Conservation (phyloP, 768 basidiomycete genomes). For the Lepiota brunneoincarnata region DNA sequence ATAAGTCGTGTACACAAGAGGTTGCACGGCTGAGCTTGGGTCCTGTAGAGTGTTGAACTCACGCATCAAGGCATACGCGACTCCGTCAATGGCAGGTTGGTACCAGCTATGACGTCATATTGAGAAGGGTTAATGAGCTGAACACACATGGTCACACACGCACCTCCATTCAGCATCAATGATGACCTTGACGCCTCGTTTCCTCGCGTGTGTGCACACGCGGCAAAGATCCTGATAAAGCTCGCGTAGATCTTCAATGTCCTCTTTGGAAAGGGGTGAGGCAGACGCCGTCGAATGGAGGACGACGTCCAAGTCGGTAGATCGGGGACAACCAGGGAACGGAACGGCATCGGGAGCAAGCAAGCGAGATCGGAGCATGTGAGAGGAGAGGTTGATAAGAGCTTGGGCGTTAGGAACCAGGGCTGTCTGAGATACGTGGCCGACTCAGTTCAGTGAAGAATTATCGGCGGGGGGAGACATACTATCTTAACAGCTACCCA, state of each 20-base stretch:
- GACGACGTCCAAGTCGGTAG: constrained; percentile 56
- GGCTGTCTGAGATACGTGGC: constrained; percentile 48
- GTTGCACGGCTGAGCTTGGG: constrained; percentile 33
- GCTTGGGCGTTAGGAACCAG: constrained; percentile 62
- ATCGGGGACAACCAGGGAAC: constrained; percentile 68
- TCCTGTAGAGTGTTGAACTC: constrained; percentile 61
- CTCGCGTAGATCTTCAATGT: constrained; percentile 57
- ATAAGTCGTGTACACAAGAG: constrained; percentile 81
- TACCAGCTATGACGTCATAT: constrained; percentile 44
- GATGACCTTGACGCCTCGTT: constrained; percentile 64
- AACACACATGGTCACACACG: constrained; percentile 10
- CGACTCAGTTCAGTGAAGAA: background rate
- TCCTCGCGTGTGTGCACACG: constrained; percentile 64
- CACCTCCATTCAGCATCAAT: constrained; percentile 86
- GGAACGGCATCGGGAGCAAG: constrained; percentile 33
- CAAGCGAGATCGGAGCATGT: constrained; percentile 46
- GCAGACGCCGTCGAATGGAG: constrained; percentile 27
- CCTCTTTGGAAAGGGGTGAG: constrained; percentile 43
- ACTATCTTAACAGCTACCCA: constrained; percentile 83
- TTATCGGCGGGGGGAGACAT: constrained; percentile 21
- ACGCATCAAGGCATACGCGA: constrained; percentile 70
- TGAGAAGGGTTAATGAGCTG: background rate
- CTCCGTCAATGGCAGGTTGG: constrained; percentile 83
- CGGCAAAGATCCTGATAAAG: constrained; percentile 58
- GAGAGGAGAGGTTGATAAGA: constrained; percentile 59